These are phyloP conservation scores for Priceomyces fermenticarens DNA, from an alignment of 805 yeast genomes.

Conservation along the genomic window DNA sequence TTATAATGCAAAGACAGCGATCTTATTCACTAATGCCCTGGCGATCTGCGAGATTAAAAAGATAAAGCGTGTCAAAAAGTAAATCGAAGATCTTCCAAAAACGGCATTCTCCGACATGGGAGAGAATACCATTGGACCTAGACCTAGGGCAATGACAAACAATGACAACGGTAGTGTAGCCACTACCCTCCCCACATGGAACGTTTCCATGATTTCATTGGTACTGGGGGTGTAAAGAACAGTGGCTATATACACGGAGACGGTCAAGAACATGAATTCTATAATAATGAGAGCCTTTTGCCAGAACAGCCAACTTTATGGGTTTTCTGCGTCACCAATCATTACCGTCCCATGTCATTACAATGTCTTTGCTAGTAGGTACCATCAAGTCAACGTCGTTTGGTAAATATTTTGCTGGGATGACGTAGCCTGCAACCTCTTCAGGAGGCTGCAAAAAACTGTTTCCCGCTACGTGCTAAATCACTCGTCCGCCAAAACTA, in stretches of 20 bases:
- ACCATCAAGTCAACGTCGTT: no score
- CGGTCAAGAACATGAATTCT: conserved; percentile 40
- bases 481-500: conserved; percentile 20
- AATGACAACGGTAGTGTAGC: conserved; percentile 48
- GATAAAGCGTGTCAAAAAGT: conserved; percentile 40
- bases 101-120: conserved; percentile 53
- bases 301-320: conserved; percentile 47
- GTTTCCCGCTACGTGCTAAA: conserved; percentile 23
- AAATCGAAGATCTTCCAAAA: conserved; percentile 48
- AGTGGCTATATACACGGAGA: conserved; percentile 50
- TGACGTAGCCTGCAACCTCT: conserved; percentile 21
- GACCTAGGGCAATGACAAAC: conserved; percentile 54
- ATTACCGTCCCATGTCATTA: conserved; percentile 23
- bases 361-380: no score
- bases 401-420: conserved; percentile 25
- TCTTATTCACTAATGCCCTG: conserved; percentile 43
- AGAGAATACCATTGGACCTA: conserved; percentile 56
- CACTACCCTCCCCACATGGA: conserved; percentile 38
- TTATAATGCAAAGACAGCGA: conserved; percentile 47
- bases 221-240: conserved; percentile 50
- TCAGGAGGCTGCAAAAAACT: conserved; percentile 19
- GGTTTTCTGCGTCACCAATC: conserved; percentile 51
- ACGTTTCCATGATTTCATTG: conserved; percentile 37
- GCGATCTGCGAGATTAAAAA: conserved; percentile 52
- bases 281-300: conserved; percentile 32